Conservation (phyloP, 179 eudicot species). For the Camellia oleifera region DNA sequence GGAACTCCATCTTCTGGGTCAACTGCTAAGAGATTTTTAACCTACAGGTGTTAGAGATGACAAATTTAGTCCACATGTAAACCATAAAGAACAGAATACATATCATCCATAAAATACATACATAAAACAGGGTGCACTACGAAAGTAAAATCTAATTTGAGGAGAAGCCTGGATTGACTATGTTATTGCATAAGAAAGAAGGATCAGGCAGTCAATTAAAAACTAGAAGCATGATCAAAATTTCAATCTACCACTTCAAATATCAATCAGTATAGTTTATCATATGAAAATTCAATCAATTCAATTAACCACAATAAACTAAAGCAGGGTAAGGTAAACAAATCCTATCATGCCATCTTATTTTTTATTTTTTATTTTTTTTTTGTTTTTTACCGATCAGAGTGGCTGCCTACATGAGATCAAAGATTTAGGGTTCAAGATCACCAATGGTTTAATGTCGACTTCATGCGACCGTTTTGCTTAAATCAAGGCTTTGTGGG, state of each 20-base stretch:
- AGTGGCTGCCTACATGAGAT: neutral
- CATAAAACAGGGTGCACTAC: neutral
- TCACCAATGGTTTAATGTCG: neutral
- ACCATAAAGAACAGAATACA: neutral
- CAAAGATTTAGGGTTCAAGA: neutral
- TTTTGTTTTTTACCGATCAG: neutral
- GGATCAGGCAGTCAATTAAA: neutral
- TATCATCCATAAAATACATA: neutral
- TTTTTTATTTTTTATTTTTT: neutral
- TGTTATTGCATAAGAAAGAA: neutral
- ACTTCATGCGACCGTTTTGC: neutral
- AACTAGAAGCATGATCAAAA: neutral
- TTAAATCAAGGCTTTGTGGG: neutral
- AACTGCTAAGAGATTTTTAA: slow-evolving; percentile 78
- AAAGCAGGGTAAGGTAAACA: neutral
- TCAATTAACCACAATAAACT: neutral
- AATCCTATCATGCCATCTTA: neutral
- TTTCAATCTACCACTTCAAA: neutral
- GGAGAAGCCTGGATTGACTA: neutral
- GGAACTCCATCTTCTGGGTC: slow-evolving; percentile 79
- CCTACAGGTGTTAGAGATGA: slow-evolving; percentile 40
- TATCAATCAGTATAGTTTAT: neutral
- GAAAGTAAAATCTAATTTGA: neutral
- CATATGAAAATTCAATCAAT: neutral
- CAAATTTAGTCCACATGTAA: neutral